A percentile compares a stretch with the other conserved stretches of the same genome.
Conservation (phyloP, 768 basidiomycete species). For the Phlebiopsis flavidoalba region DNA sequence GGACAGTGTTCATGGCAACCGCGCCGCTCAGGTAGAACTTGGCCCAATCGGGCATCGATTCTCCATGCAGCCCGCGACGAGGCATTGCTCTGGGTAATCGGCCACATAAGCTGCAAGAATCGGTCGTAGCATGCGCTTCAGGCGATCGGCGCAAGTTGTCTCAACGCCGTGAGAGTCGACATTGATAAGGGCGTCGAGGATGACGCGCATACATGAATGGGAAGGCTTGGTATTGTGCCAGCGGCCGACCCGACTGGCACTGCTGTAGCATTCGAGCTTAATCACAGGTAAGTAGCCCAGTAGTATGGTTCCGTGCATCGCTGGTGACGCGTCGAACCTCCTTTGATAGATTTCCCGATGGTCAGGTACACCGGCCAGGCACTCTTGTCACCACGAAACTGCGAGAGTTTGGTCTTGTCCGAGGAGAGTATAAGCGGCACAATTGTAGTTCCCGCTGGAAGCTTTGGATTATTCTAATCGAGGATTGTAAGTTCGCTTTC, state of each 20-base stretch:
- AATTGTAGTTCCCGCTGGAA: constrained; percentile 22
- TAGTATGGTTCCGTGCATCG: constrained; percentile 27
- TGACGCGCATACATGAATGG: constrained; percentile 30
- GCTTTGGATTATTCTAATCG: not conserved
- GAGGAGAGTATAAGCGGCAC: constrained; percentile 40
- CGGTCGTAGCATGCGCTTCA: constrained; percentile 26
- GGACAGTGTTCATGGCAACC: constrained; percentile 12
- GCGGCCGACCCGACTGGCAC: constrained; percentile 16
- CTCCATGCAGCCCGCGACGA: constrained; percentile 26
- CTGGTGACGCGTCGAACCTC: constrained; percentile 31
- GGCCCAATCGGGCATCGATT: constrained; percentile 25
- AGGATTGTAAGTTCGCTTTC: not conserved
- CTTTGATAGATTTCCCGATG: constrained; percentile 37
- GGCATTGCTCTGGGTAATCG: constrained; percentile 42
- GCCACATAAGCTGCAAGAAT: constrained; percentile 35
- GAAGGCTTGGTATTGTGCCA: constrained; percentile 26
- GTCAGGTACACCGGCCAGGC: constrained; percentile 44
- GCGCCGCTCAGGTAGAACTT: constrained; percentile 17
- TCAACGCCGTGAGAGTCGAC: constrained; percentile 27
- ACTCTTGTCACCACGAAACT: constrained; percentile 33
- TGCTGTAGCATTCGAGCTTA: constrained; percentile 27
- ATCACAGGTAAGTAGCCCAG: constrained; percentile 36
- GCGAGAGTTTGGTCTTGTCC: constrained; percentile 40
- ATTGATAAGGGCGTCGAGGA: constrained; percentile 28
- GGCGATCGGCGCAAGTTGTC: constrained; percentile 34